Evolutionary conservation across 2,329 filamentous ascomycete species (phyloP), one percentile per base, ranked within the genome.

Genomic region (Calycina herbarum): DNA sequence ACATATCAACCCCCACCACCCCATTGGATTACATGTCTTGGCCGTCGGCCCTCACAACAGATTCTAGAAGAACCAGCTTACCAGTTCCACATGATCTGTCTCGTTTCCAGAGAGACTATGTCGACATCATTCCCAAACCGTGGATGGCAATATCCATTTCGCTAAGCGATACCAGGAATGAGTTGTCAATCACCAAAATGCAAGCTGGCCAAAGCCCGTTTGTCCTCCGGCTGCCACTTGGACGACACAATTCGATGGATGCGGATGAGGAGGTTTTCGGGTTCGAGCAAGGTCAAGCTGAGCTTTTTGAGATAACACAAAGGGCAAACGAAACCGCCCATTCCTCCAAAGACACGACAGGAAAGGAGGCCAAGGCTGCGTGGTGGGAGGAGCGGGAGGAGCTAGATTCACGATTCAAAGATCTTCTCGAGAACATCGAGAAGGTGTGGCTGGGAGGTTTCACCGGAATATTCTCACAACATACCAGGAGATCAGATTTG

Each of bases 401-500:
- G 2, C 82, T 99, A 17, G 95, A 99, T 74, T 79, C 80, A 38
- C 88, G 92, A 10, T 82, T 99, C 29, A 88, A 87, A 68, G 89
- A 91, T 61, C 84, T 99, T 10, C 82, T 99, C 1, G 83, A 88
- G 63, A 96, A 93, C 66, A 90, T 99, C 48, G 94, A 99, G 77
- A 90, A 91, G 67, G 89, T 95, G 27, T 99, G 95, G 95, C 86
- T 99, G 5, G 94, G 94, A 59, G 95, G 95, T 0, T 99, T 99
- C 83, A 90, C 89, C 65, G 94, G 94, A 17, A 89, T 99, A n/a
- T 94, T 99, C 74, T 94, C 93, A 1, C 90, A 92, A 63, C 86
- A 91, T 62, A 78, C 82, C 59, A 83, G 84, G 45, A 83, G 89
- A 24, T 80, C 85, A 0, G 83, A 88, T 31, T 80, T 92, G 11